These are phyloP conservation scores for Magnusiomyces tetraspermus DNA, from an alignment of 1,139 yeast species.

Conservation along the genomic window DNA sequence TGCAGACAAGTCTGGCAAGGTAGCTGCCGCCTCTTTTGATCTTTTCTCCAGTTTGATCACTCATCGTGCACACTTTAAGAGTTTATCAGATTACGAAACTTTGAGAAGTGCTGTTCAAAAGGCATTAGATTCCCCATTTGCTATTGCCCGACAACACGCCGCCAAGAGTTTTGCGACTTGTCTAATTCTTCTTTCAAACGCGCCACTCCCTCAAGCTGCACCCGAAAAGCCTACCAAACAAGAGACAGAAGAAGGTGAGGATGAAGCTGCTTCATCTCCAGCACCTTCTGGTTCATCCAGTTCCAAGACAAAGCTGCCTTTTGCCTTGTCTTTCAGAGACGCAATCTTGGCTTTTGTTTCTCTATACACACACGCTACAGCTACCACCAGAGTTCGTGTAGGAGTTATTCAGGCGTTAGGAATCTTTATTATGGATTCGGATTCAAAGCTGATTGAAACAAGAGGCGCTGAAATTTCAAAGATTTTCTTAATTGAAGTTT, in stretches of 20 bases:
- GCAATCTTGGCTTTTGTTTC: conserved; percentile 17
- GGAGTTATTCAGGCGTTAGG: conserved; percentile 27
- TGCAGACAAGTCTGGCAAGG: conserved; percentile 28
- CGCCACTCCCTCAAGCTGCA: conserved; percentile 20
- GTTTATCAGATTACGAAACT: conserved; percentile 27
- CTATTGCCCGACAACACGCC: conserved; percentile 28
- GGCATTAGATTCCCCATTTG: conserved; percentile 25
- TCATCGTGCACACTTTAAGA: conserved; percentile 21
- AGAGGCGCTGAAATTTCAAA: conserved; percentile 23
- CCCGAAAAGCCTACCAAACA: conserved; percentile 16
- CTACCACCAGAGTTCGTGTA: conserved; percentile 21
- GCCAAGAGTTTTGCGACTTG: conserved; percentile 28
- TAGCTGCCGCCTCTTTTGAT: conserved; percentile 27
- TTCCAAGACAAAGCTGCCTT: conserved; percentile 11
- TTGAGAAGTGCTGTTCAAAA: conserved; percentile 23
- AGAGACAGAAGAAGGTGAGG: conserved; percentile 12
- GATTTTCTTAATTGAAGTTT: conserved; percentile 20
- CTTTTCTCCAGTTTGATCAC: conserved; percentile 21
- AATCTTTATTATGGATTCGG: conserved; percentile 21
- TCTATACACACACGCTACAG: conserved; percentile 18
- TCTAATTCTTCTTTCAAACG: conserved; percentile 19
- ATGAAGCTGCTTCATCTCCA: conserved; percentile 10
- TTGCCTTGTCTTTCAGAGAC: conserved; percentile 20
- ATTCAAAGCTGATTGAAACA: conserved; percentile 21
- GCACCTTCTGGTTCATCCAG: conserved; percentile 4